phyloP scores from a whole-genome alignment of 371 early-diverging fungal species.

The Rhizomucor miehei region DNA sequence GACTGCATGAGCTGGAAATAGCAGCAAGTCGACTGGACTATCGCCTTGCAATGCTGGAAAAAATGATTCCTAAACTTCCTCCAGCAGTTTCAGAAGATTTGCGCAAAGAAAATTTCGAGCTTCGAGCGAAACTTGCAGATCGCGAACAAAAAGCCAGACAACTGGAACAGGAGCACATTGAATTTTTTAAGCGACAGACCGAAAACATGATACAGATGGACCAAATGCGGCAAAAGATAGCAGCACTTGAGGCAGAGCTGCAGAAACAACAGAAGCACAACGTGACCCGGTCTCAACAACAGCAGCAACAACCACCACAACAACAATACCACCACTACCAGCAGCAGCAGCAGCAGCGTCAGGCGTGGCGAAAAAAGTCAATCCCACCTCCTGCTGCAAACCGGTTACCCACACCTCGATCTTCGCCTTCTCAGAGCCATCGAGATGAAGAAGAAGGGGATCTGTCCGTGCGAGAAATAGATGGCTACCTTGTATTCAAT shows the following conservation, averaged over 20 bases:
- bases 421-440: conserved; percentile 7
- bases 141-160: conserved; percentile 26
- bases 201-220: conserved; percentile 24
- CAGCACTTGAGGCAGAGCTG: conserved; percentile 19
- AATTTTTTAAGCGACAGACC: conserved; percentile 26
- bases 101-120: too few relatives aligned
- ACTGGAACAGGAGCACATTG: conserved; percentile 25
- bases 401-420: conserved; percentile 8
- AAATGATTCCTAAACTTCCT: too few relatives aligned
- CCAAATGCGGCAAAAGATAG: conserved; percentile 17
- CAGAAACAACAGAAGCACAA: conserved; percentile 25
- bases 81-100: too few relatives aligned
- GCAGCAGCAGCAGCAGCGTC: conserved; percentile 8
- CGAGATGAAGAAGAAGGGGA: conserved; percentile 5
- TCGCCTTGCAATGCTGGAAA: conserved; percentile 4
- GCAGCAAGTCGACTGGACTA: conserved; percentile 5
- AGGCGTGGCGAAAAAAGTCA: too few relatives aligned
- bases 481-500: conserved; percentile 33
- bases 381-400: conserved; percentile 1
- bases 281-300: conserved; percentile 11
- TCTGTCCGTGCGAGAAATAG: conserved; percentile 26
- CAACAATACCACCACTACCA: conserved; percentile 11
- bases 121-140: conserved; percentile 9
- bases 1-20: conserved; percentile 6
- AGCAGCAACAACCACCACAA: conserved; percentile 20